Conservation (phyloP, 306 rosid species). For the Abrus pulchellus region DNA sequence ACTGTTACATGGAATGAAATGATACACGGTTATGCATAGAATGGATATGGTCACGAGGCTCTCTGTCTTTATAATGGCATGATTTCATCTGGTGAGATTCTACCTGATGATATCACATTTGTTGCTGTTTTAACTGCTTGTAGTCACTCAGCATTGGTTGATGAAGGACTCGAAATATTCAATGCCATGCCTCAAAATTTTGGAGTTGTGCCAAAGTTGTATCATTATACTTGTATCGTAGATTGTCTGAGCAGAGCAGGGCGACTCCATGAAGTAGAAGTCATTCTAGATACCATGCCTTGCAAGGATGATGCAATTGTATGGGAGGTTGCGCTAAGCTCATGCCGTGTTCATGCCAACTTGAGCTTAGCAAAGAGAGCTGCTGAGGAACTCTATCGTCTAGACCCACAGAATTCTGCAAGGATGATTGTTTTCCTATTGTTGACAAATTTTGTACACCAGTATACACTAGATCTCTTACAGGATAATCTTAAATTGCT, state of each 20-base stretch:
- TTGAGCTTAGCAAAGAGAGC: constrained; percentile 65
- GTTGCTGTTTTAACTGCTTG: constrained; percentile 78
- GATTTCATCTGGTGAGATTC: constrained; percentile 59
- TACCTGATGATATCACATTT: constrained; percentile 72
- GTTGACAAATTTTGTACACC: constrained; percentile 35
- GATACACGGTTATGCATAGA: constrained; percentile 71
- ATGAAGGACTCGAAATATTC: too few relatives aligned
- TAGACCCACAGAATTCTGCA: constrained; percentile 67
- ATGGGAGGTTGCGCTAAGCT: constrained; percentile 77
- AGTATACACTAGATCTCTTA: constrained; percentile 29
- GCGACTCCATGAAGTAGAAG: too few relatives aligned
- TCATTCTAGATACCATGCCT: constrained; percentile 68
- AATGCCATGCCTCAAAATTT: too few relatives aligned
- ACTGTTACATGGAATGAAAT: too few relatives aligned
- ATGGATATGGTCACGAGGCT: constrained; percentile 73
- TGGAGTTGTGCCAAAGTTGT: too few relatives aligned
- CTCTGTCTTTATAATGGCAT: constrained; percentile 68
- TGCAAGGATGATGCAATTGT: constrained; percentile 75
- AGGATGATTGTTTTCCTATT: constrained; percentile 18
- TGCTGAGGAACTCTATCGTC: constrained; percentile 69
- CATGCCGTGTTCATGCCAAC: too few relatives aligned
- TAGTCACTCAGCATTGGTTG: constrained; percentile 71
- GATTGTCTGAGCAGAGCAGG: too few relatives aligned
- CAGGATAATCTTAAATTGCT: constrained; percentile 33
- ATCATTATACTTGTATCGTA: neutral